A percentile compares a stretch with the other conserved stretches of the same genome.
These are phyloP conservation scores for Marasmius sp. DNA, from an alignment of 1,284 basidiomycete genomes.

Conservation along the genomic window DNA sequence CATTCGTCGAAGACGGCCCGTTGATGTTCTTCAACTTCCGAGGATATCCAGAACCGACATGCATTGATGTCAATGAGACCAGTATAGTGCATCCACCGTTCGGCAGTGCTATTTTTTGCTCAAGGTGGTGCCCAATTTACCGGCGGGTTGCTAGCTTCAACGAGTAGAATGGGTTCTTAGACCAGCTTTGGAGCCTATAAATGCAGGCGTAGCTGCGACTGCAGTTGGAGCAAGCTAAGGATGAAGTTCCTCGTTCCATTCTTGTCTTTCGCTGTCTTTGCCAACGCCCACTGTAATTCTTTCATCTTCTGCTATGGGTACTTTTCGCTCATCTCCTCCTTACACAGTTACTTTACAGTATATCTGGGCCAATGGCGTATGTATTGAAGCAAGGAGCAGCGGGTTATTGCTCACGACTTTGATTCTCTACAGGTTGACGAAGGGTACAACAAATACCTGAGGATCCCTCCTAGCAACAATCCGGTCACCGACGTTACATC, in stretches of 20 bases:
- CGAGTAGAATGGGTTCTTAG: no score
- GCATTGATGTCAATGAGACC: no score
- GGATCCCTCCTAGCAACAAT: conserved; percentile 52
- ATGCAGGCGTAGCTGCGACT: no score
- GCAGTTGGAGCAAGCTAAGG: not conserved
- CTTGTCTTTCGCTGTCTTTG: not conserved
- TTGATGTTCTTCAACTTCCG: no score
- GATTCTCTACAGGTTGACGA: conserved; percentile 35
- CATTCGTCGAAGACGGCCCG: no score
- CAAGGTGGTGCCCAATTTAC: no score
- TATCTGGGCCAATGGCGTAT: conserved; percentile 46
- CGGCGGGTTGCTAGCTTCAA: no score
- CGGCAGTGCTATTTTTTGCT: no score
- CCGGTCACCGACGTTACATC: conserved; percentile 53
- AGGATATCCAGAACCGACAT: no score
- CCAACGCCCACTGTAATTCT: not conserved
- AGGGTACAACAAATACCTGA: conserved; percentile 43
- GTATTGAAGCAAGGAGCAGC: conserved; percentile 1
- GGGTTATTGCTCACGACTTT: not conserved
- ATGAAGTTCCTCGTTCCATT: not conserved
- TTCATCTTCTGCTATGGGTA: not conserved
- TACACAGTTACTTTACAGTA: conserved; percentile 48
- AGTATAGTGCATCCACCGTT: no score
- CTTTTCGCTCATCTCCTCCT: not conserved
- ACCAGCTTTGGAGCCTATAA: no score